A percentile compares a stretch with the other conserved stretches of the same genome.
Conservation (phyloP, 805 yeast species). For the Scheffersomyces ergatensis region DNA sequence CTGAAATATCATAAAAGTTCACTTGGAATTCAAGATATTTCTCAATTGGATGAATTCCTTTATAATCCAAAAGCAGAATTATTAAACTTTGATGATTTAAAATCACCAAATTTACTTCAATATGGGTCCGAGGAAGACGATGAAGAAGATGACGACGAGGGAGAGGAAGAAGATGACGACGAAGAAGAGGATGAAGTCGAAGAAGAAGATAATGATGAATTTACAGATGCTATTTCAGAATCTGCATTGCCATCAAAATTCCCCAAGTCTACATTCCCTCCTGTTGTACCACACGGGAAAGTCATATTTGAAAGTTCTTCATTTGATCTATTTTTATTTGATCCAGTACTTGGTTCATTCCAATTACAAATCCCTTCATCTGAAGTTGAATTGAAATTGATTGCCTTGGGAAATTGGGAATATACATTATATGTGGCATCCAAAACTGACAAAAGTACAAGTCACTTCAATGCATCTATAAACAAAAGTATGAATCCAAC, state of each 20-base stretch:
- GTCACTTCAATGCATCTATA: conserved; percentile 8
- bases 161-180: conserved; percentile 18
- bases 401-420: conserved; percentile 48
- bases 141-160: conserved; percentile 25
- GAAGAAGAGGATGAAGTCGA: conserved; percentile 24
- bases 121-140: conserved; percentile 7
- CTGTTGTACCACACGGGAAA: conserved; percentile 12
- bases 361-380: conserved; percentile 34
- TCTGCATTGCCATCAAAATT: not conserved
- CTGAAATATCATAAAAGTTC: conserved; percentile 62
- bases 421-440: conserved; percentile 50
- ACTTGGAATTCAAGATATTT: conserved; percentile 34
- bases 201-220: conserved; percentile 8
- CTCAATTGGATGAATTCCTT: conserved; percentile 59
- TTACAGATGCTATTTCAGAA: conserved; percentile 8
- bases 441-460: conserved; percentile 1
- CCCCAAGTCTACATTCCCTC: not conserved
- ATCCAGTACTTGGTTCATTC: conserved; percentile 49
- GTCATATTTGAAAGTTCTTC: conserved; percentile 14
- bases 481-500: conserved; percentile 58
- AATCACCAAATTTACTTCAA: conserved; percentile 9
- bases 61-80: conserved; percentile 22
- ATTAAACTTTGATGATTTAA: conserved; percentile 19
- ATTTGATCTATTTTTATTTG: conserved; percentile 57
- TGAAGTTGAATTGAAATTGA: conserved; percentile 27